Percentiles rank a stretch among this genome's conserved stretches.
phyloP scores from a whole-genome alignment of 768 basidiomycete species.

The Mycena galopus region DNA sequence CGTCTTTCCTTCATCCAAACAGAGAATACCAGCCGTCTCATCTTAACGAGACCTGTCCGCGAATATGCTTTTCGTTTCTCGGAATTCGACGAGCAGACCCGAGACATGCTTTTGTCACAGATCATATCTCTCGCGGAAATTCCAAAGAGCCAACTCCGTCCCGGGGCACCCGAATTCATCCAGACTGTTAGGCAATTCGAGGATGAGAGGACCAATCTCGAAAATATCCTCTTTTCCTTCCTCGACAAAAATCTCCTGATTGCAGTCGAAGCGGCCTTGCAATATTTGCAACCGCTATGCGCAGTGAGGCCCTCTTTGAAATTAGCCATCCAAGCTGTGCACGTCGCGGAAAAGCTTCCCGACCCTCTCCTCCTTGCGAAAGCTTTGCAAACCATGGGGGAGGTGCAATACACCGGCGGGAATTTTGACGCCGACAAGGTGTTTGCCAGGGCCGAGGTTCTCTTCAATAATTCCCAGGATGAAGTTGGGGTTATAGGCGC shows the following conservation, averaged over 20 bases:
- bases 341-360: conserved; percentile 1
- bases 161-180: conserved; percentile 5
- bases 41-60: conserved; percentile 10
- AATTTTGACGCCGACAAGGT: not conserved
- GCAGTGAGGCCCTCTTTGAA: conserved; percentile 16
- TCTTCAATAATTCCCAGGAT: not conserved
- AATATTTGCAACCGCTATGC: conserved; percentile 5
- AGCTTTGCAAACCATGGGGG: conserved; percentile 4
- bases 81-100: conserved; percentile 12
- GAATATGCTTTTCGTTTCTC: conserved; percentile 12
- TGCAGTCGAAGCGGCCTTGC: conserved; percentile 15
- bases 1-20: conserved; percentile 7
- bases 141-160: conserved; percentile 11
- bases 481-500: conserved; percentile 7
- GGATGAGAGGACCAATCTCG: conserved; percentile 10
- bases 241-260: not conserved
- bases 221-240: conserved; percentile 15
- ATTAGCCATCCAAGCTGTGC: not conserved
- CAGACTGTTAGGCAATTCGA: conserved; percentile 11
- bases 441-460: conserved; percentile 9
- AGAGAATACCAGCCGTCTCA: conserved; percentile 1
- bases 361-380: not conserved
- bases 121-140: conserved; percentile 14
- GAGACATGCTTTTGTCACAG: conserved; percentile 12
- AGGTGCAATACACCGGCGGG: conserved; percentile 4